Base-by-base conservation (phyloP, 1,284 basidiomycete species). In the Serendipita sp. region DNA sequence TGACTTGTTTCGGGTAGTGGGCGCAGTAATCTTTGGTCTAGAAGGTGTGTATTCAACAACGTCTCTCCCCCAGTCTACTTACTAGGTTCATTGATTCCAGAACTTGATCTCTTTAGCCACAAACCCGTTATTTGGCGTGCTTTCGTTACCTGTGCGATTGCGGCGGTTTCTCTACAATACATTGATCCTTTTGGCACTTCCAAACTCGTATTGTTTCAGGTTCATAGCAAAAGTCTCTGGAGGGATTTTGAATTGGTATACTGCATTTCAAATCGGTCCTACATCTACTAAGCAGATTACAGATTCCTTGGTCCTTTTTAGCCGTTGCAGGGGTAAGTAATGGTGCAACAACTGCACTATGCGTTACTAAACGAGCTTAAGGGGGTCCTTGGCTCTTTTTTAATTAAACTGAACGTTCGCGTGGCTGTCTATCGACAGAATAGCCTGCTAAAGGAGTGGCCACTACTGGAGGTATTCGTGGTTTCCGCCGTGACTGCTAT, bases 201-300 rank as follows among this genome's bases (percentile, higher is more conserved):
- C 10, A 87, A 87, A 68, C 76, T 88, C n/a, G 85, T 87, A 10
- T 73, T 88, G 10, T 88, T 87, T 68, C 81, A 83, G 71, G 79
- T 80, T 67, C 63, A 64, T 47, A 64, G 49, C 1, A 77, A 76
- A 45, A 80, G 82, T 67, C 79, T 78, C 1, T 88, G 85, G 85
- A 75, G 82, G 61, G 82, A 81, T 0, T 88, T 88, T 68, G 85
- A 88, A 71, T 71, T 88, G 67, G 84, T 87, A 67, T 61, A 77
- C 45, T 58, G 66, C 62, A 50, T 32, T 61, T 5, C 29, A 41
- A n/a, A 65, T 42, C 62, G 61, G 17, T 12, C 30, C 26, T 3
- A 10, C 8, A 12, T 62, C 6, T 41, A 26, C 15, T 2, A 17
- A 62, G 34, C 50, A 44, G 63, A 3, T 65, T 30, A 26, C 38